Evolutionary conservation across 225 moss, liverwort and hornwort genomes (phyloP).

Genomic region (Bryum argenteum): DNA sequence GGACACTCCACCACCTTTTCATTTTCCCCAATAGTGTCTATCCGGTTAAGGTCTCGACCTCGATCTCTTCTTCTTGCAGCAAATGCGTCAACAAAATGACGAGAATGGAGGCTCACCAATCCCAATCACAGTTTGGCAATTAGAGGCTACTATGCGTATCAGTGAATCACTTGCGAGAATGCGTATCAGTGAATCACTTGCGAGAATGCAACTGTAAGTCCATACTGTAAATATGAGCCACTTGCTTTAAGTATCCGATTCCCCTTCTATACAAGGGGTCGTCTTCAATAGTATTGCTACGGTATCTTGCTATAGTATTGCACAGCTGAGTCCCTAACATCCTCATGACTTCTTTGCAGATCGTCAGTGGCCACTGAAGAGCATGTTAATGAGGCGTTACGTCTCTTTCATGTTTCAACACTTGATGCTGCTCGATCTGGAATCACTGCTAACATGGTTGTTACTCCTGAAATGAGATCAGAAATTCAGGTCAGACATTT

Average conservation of each 20-base stretch:
- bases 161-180: no score
- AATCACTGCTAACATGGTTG: slow-evolving; percentile 68
- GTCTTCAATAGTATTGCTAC: neutral
- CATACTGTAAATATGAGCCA: neutral
- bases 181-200: no score
- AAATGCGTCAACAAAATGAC: slow-evolving; percentile 79
- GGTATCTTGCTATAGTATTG: no score
- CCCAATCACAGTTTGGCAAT: slow-evolving; percentile 93
- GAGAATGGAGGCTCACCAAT: slow-evolving; percentile 83
- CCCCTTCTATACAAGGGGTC: neutral
- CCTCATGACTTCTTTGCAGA: slow-evolving; percentile 40
- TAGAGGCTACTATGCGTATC: slow-evolving; percentile 92
- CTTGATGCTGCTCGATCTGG: slow-evolving; percentile 91
- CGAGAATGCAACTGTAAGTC: slow-evolving; percentile 88
- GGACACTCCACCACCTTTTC: neutral
- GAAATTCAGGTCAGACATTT: slow-evolving; percentile 76
- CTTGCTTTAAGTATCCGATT: neutral
- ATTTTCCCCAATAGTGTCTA: neutral
- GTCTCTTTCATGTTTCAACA: slow-evolving; percentile 84
- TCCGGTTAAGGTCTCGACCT: slow-evolving; percentile 1
- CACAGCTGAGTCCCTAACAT: neutral
- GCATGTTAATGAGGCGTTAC: slow-evolving; percentile 87
- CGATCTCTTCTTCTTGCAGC: slow-evolving; percentile 38
- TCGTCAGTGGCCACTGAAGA: slow-evolving; percentile 90
- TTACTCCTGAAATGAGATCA: slow-evolving; percentile 86